Evolutionary conservation across 768 basidiomycete genomes (phyloP), one percentile per base, ranked within the genome.

Genomic region (Boletus speciosus): DNA sequence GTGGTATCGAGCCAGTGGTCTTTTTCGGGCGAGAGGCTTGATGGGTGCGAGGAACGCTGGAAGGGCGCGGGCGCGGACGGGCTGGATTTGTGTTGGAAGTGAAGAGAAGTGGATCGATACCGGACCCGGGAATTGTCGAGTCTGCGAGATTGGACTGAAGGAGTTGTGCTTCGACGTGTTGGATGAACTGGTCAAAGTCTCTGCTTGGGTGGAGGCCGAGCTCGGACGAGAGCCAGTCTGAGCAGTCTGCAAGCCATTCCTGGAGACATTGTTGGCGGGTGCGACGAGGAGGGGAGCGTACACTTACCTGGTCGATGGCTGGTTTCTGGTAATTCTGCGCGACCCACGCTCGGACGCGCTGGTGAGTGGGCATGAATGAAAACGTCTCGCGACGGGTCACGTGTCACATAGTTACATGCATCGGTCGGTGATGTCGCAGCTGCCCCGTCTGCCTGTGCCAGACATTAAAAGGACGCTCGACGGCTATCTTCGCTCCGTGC

Each of bases 401-500:
- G 49, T 54, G 62, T 49, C 50, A 2, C 37, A 47, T 29, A 12
- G 12, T 8, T 39, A 41, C 38, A 67, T 61, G 65, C n/a, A 49
- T 34, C 57, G 62, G 57, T 53, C 57, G 19, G 49, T 6, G 47
- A 65, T 64, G 64, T 61, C 56, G 14, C 54, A 54, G 23, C 66
- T 90, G 34, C 86, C 86, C 11, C 83, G 90, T 52, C 76, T 97
- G 10, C 95, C 95, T 1, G 81, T 97, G 4, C 94, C 93, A 16
- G 79, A 85, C 54, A 79, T 98, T 2, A 78, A 79, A 32, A 78
- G 82, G 62, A 89, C 90, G 0, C 74, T 98, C 36, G 79, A 88
- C 59, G 80, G 78, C 52, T 98, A 97, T 66, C 72, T 95, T 19
- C 79, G 80, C 50, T 88, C 90, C 16, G 69, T 98, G 2, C 77